Conservation (phyloP, 257 asterid genomes). For the Ehretia macrophylla region DNA sequence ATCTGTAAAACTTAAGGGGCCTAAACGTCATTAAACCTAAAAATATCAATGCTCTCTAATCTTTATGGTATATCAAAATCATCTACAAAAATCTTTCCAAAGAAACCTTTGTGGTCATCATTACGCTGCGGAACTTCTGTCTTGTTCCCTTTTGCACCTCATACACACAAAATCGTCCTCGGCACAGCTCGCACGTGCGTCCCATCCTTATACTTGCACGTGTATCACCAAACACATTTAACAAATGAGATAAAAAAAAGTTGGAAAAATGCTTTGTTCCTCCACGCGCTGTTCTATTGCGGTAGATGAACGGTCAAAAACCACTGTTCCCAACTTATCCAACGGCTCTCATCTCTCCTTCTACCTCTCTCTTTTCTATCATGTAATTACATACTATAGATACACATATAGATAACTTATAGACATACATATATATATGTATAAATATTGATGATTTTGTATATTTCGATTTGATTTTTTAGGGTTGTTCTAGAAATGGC, state of each 20-base stretch:
- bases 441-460: slow-evolving; percentile 14
- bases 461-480: slow-evolving; percentile 8
- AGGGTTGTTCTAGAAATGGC: slow-evolving; percentile 35
- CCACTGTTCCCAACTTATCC: slow-evolving; percentile 34
- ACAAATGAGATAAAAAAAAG: background rate
- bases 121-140: too few relatives aligned
- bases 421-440: slow-evolving; percentile 19
- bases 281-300: background rate
- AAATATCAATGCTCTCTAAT: too few relatives aligned
- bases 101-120: too few relatives aligned
- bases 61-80: too few relatives aligned
- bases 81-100: too few relatives aligned
- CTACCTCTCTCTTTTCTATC: slow-evolving; percentile 30
- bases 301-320: slow-evolving; percentile 32
- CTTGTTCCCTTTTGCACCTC: too few relatives aligned
- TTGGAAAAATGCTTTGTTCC: too few relatives aligned
- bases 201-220: background rate
- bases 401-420: slow-evolving; percentile 20
- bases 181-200: too few relatives aligned
- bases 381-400: too few relatives aligned
- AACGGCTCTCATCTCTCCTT: slow-evolving; percentile 38
- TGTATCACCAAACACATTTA: background rate
- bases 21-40: too few relatives aligned
- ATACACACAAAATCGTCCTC: too few relatives aligned
- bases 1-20: too few relatives aligned